Percentiles rank a stretch among this genome's conserved stretches.
phyloP scores from a whole-genome alignment of 140 eudicot genomes.

The Erigeron philadelphicus region DNA sequence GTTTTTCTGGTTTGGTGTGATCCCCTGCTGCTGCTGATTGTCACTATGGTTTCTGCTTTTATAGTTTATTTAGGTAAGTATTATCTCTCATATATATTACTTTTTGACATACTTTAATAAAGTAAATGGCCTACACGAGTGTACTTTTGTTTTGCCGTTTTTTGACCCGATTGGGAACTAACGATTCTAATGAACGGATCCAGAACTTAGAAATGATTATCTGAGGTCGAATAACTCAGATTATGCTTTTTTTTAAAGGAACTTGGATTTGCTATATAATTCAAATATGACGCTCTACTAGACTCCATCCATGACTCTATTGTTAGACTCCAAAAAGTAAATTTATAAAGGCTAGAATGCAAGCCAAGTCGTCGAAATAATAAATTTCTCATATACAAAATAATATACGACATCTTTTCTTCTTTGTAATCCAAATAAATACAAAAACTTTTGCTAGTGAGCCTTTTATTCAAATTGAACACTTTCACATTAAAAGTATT shows the following conservation, averaged over 20 bases:
- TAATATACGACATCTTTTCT: background rate
- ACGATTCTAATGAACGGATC: no score
- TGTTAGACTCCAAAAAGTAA: background rate
- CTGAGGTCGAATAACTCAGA: background rate
- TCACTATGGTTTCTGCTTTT: conserved; percentile 37
- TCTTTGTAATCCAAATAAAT: background rate
- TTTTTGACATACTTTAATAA: conserved; percentile 12
- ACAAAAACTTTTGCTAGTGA: background rate
- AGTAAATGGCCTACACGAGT: conserved; percentile 9
- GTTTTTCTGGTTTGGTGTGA: conserved; percentile 45
- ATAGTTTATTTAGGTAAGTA: conserved; percentile 88
- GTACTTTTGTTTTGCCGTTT: background rate
- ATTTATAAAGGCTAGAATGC: background rate
- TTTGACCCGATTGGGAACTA: no score
- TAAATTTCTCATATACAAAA: background rate
- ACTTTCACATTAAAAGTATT: background rate
- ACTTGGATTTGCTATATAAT: background rate
- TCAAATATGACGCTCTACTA: background rate
- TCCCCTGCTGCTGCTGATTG: conserved; percentile 41
- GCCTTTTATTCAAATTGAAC: background rate
- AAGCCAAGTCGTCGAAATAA: background rate
- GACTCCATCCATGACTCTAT: background rate
- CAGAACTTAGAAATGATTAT: no score
- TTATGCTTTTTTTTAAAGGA: background rate
- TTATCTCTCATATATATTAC: conserved; percentile 16